Evolutionary conservation across 1,284 basidiomycete genomes (phyloP).

Genomic region (Cryptococcus jaspeensis): DNA sequence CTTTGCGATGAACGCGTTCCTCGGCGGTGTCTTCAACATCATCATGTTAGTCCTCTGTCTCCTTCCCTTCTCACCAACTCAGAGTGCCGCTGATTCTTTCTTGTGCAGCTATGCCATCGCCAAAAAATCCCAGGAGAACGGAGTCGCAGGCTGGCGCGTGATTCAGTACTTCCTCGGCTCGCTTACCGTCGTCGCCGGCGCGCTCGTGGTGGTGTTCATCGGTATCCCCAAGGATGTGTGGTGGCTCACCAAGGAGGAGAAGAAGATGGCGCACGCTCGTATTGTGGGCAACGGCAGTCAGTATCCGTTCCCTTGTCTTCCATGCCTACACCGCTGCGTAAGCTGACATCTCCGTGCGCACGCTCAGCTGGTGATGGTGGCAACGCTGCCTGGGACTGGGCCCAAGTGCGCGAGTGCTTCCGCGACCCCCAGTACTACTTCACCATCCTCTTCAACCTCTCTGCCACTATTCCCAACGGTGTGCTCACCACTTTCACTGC

Average conservation of each 20-base stretch:
- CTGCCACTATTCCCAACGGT: slow-evolving; percentile 31
- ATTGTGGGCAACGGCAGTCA: slow-evolving; percentile 27
- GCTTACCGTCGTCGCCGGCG: slow-evolving; percentile 22
- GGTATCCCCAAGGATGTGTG: slow-evolving; percentile 34
- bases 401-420: slow-evolving; percentile 29
- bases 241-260: slow-evolving; percentile 32
- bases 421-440: slow-evolving; percentile 31
- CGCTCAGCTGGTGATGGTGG: slow-evolving; percentile 23
- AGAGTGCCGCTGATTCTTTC: background rate
- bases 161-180: slow-evolving; percentile 40
- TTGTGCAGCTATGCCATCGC: slow-evolving; percentile 28
- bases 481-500: slow-evolving; percentile 17
- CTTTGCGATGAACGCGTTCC: slow-evolving; percentile 33
- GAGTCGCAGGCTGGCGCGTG: slow-evolving; percentile 29
- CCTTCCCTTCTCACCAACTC: background rate
- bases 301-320: background rate
- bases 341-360: background rate
- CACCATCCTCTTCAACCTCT: slow-evolving; percentile 25
- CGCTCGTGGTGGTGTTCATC: slow-evolving; percentile 29
- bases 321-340: background rate
- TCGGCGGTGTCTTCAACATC: slow-evolving; percentile 12
- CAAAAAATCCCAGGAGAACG: slow-evolving; percentile 13
- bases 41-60: slow-evolving; percentile 5
- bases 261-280: slow-evolving; percentile 36
- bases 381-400: slow-evolving; percentile 26